Percentiles rank a stretch among this genome's conserved stretches.
Conservation (phyloP, 768 basidiomycete species). For the Astraeus odoratus region DNA sequence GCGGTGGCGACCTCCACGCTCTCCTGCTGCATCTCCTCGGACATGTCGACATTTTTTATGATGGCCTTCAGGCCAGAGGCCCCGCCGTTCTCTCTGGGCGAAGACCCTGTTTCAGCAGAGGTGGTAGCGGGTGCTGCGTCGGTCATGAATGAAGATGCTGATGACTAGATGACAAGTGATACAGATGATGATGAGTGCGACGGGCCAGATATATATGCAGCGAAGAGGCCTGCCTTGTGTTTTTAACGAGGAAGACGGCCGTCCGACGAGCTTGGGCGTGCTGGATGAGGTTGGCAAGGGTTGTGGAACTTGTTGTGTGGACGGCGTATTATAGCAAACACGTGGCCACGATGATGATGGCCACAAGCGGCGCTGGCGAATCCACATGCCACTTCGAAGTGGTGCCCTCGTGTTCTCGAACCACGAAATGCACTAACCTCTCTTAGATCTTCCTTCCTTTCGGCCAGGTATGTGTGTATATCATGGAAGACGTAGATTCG, state of each 20-base stretch:
- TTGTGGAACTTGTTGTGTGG: slow-evolving; percentile 11
- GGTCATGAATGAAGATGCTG: slow-evolving; percentile 33
- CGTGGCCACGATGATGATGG: slow-evolving; percentile 8
- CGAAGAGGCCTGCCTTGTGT: slow-evolving; percentile 20
- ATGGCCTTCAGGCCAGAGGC: slow-evolving; percentile 64
- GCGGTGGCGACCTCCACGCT: slow-evolving; percentile 80
- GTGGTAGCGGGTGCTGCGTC: slow-evolving; percentile 55
- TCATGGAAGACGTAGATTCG: too few relatives aligned
- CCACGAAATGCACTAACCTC: too few relatives aligned
- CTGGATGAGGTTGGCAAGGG: slow-evolving; percentile 10
- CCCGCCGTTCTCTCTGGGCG: slow-evolving; percentile 32
- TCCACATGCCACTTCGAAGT: slow-evolving; percentile 9
- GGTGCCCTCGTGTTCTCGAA: slow-evolving; percentile 7
- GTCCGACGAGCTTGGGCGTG: slow-evolving; percentile 9
- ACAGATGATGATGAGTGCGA: not conserved
- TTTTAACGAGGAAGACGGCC: slow-evolving; percentile 13
- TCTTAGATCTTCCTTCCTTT: too few relatives aligned
- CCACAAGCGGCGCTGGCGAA: not conserved
- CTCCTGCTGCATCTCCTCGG: slow-evolving; percentile 93
- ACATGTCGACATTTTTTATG: slow-evolving; percentile 97
- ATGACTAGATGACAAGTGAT: slow-evolving; percentile 1
- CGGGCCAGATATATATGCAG: slow-evolving; percentile 21
- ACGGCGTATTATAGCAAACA: slow-evolving; percentile 4
- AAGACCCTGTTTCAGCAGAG: slow-evolving; percentile 46
- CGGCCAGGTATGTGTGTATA: too few relatives aligned